Evolutionary conservation across 768 basidiomycete species (phyloP), one percentile per base, ranked within the genome.

Genomic region (Artomyces pyxidatus): DNA sequence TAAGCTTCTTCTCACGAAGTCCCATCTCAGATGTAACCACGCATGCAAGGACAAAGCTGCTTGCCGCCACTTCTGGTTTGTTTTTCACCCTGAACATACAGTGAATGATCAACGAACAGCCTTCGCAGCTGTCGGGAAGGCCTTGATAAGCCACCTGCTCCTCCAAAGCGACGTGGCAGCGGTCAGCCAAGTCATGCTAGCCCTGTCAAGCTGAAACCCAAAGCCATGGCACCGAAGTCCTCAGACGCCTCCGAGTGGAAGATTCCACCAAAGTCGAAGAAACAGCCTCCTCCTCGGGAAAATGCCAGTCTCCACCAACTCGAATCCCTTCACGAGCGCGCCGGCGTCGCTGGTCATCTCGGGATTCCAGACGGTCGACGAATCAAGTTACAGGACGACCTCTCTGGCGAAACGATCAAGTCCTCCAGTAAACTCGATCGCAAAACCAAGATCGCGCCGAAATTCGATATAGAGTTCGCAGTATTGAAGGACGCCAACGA

Each of bases 11-110:
- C 37, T 7, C 26, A 12, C 3, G 17, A 46, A 2, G 23, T n/a
- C 14, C 6, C 23, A 5, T 44, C 21, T 28, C 35, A 88, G 87
- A 43, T 92, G 89, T 59, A 85, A 86, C 56, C 89, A 92, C 56
- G 45, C 73, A 19, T 92, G 89, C 72, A 87, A 84, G 61, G 80
- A 88, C 58, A 91, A 89, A 63, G 65, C 68, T 4, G 72, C 69
- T 37, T 92, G 89, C 60, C 76, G 82, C 22, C 89, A 92, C 68
- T 61, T 81, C 29, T 91, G 89, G 89, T 88, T 45, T 12, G n/a
- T n/a, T n/a, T n/a, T n/a, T n/a, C n/a, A n/a, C n/a, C n/a, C n/a
- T n/a, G 54, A 54, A 35, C 37, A 40, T 17, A 6, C 32, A 35
- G 39, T 22, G 25, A 16, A 21, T 32, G 19, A 9, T 42, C 21